These are phyloP conservation scores for Fusarium denticulatum DNA, from an alignment of 2,329 filamentous ascomycete genomes.

Conservation along the genomic window DNA sequence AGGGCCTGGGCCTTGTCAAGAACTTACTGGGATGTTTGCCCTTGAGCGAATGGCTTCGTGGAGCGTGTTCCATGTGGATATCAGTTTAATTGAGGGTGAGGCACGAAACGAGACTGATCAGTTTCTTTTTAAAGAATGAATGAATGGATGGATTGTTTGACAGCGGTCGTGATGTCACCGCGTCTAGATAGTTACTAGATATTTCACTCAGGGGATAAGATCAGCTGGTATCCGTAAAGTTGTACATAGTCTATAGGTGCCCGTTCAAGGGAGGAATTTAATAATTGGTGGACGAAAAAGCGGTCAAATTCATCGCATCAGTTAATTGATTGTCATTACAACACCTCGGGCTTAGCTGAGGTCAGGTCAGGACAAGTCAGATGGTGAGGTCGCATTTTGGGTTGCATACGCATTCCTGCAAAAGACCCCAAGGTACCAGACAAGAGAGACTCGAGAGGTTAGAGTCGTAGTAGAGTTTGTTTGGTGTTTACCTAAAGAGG, in stretches of 20 bases:
- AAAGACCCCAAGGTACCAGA: not conserved
- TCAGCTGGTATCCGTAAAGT: not conserved
- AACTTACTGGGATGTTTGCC: conserved; percentile 2
- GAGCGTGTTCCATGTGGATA: conserved; percentile 38
- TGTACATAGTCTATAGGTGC: not conserved
- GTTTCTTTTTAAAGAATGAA: conserved; percentile 21
- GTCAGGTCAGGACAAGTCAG: not conserved
- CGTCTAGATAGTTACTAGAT: not conserved
- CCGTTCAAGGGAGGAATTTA: not conserved
- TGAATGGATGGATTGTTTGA: not conserved
- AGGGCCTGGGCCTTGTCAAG: not conserved
- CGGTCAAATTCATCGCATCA: conserved; percentile 16
- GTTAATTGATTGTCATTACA: not conserved
- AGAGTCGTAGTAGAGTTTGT: conserved; percentile 6
- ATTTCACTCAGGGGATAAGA: not conserved
- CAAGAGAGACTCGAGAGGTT: not conserved
- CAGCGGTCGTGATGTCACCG: conserved; percentile 29
- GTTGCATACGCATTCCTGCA: conserved; percentile 26
- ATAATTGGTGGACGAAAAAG: conserved; percentile 6
- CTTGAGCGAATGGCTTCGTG: conserved; percentile 26
- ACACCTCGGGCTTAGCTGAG: not conserved
- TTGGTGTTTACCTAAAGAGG: conserved; percentile 25
- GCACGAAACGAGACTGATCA: conserved; percentile 19
- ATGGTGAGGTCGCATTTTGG: conserved; percentile 29
- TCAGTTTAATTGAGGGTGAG: conserved; percentile 32